These are phyloP conservation scores for Eucalyptus pauciflora DNA, from an alignment of 345 rosid genomes.

Conservation along the genomic window DNA sequence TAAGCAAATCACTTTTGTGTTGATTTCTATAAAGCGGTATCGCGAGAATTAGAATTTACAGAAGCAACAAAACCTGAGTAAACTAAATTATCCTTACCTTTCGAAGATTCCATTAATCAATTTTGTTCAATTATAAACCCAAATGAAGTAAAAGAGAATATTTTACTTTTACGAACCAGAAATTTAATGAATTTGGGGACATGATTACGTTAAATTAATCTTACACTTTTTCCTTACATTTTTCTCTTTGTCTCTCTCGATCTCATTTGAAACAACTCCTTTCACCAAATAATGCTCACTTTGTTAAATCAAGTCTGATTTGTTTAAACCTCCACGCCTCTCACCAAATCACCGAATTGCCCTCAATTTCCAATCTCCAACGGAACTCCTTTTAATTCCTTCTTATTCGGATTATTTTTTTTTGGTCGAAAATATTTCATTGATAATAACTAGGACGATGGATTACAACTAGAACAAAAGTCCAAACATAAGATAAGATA, in stretches of 20 bases:
- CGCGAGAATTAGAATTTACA: too few species aligned
- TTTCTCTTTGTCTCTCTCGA: background rate
- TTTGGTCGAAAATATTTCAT: too few species aligned
- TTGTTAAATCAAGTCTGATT: background rate
- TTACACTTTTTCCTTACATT: background rate
- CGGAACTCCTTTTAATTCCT: background rate
- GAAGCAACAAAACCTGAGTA: too few species aligned
- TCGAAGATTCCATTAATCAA: background rate
- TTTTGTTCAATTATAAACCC: background rate
- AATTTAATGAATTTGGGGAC: background rate
- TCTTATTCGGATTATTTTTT: background rate
- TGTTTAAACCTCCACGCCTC: background rate
- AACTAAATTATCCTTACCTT: too few species aligned
- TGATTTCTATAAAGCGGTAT: too few species aligned
- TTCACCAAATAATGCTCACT: background rate
- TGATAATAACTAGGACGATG: too few species aligned
- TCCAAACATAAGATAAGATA: too few species aligned
- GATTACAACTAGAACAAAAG: too few species aligned
- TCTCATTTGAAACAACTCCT: background rate
- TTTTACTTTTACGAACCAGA: accelerated
- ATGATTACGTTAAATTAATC: background rate
- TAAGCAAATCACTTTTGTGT: too few species aligned
- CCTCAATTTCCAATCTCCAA: background rate
- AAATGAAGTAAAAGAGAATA: background rate
- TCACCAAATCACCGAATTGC: background rate